Conservation (phyloP, 2,329 filamentous ascomycete genomes). For the Colletotrichum zoysiae region DNA sequence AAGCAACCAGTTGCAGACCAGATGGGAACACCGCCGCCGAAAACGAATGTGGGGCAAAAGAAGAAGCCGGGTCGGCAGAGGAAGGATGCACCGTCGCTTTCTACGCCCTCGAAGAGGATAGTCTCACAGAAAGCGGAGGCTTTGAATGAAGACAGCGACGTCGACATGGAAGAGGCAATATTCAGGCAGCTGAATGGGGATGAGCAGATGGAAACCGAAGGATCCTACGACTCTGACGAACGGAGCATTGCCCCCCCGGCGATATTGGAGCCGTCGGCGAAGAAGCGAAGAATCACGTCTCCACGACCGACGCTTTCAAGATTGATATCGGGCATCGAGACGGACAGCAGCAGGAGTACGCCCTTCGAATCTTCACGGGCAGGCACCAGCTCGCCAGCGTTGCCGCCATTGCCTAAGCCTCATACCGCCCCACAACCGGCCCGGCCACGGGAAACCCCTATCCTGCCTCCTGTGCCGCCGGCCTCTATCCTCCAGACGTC, state of each 20-base stretch:
- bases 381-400: slow-evolving; percentile 28
- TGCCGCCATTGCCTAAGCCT: slow-evolving; percentile 21
- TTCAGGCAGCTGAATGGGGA: slow-evolving; percentile 33
- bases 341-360: slow-evolving; percentile 26
- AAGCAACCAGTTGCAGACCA: neutral
- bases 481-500: slow-evolving; percentile 17
- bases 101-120: slow-evolving; percentile 52
- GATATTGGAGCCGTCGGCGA: slow-evolving; percentile 16
- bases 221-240: slow-evolving; percentile 23
- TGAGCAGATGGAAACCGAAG: slow-evolving; percentile 1
- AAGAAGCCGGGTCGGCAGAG: slow-evolving; percentile 44
- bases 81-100: slow-evolving; percentile 49
- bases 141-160: slow-evolving; percentile 44
- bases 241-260: neutral
- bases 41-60: slow-evolving; percentile 45
- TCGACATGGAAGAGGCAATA: slow-evolving; percentile 43
- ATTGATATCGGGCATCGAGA: slow-evolving; percentile 11
- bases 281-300: slow-evolving; percentile 32
- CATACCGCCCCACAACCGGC: neutral
- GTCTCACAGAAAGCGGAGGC: slow-evolving; percentile 46
- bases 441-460: neutral
- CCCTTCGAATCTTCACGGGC: slow-evolving; percentile 26
- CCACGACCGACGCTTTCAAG: slow-evolving; percentile 9
- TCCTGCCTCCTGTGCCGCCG: slow-evolving; percentile 20
- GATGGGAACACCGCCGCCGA: neutral